Evolutionary conservation across 352 stramenopile species (phyloP).

Genomic region (Phytophthora chlamydospora): DNA sequence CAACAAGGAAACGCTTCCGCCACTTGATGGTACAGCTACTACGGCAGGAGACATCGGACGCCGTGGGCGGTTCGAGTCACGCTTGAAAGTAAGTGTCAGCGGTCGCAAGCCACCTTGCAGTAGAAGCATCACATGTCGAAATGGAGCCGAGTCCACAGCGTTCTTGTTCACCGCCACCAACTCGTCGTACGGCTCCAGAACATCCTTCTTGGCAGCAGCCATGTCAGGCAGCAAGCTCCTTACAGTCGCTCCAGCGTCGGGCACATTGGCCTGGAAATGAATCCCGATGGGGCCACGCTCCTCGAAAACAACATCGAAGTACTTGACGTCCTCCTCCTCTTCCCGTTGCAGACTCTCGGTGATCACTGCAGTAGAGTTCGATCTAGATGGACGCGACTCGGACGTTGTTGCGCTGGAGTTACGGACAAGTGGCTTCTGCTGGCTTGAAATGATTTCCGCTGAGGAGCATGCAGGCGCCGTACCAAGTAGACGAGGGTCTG

Average conservation of each 20-base stretch:
- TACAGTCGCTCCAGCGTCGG: conserved; percentile 68
- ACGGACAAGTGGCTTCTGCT: conserved; percentile 20
- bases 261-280: conserved; percentile 80
- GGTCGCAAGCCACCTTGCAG: conserved; percentile 80
- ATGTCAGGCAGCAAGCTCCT: conserved; percentile 65
- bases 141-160: conserved; percentile 66
- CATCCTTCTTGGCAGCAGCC: conserved; percentile 48
- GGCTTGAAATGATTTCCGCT: conserved; percentile 10
- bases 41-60: conserved; percentile 7
- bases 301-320: conserved; percentile 79
- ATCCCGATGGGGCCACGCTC: conserved; percentile 79
- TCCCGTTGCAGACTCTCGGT: conserved; percentile 2
- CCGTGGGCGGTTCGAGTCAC: conserved; percentile 25
- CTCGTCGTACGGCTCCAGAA: conserved; percentile 67
- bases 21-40: conserved; percentile 6
- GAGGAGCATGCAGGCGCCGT: conserved; percentile 17
- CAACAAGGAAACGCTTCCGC: conserved; percentile 7
- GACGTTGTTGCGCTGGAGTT: conserved; percentile 16
- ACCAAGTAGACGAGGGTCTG: conserved; percentile 55
- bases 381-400: conserved; percentile 25
- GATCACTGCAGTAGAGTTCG: conserved; percentile 25
- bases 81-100: conserved; percentile 79
- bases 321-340: conserved; percentile 25
- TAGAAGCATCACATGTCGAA: conserved; percentile 83
- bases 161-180: conserved; percentile 84